Percentiles rank a stretch among this genome's conserved stretches.
Evolutionary conservation across 2,329 filamentous ascomycete species (phyloP).

Genomic region (Paecilomyces niveus): DNA sequence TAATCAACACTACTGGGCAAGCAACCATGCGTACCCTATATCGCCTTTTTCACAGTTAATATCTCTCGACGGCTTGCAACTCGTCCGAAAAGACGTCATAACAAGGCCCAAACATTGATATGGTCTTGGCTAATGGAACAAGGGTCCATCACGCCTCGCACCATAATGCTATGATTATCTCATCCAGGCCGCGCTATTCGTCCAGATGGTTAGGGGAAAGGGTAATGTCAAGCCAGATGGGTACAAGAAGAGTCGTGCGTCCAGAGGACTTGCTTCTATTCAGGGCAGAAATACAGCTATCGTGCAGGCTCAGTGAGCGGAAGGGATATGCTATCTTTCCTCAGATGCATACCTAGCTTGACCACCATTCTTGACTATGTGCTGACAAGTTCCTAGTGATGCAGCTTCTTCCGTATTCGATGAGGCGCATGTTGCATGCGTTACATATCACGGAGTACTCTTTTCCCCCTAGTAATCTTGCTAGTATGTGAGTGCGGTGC

Average conservation of each 20-base stretch:
- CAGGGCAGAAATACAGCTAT: neutral
- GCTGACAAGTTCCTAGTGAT: neutral
- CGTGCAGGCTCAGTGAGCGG: neutral
- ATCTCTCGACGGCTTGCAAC: too few relatives aligned
- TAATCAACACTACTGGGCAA: neutral
- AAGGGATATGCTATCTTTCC: neutral
- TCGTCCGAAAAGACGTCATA: too few relatives aligned
- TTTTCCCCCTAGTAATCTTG: too few relatives aligned
- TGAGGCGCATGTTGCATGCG: neutral
- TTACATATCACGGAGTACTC: neutral
- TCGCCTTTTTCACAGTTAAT: too few relatives aligned
- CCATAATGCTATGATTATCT: too few relatives aligned
- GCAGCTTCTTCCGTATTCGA: neutral
- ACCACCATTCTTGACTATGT: neutral
- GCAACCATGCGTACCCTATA: neutral
- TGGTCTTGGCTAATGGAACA: too few relatives aligned
- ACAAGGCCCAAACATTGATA: too few relatives aligned
- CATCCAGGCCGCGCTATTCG: too few relatives aligned
- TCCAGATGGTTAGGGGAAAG: too few relatives aligned
- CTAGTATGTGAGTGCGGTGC: too few relatives aligned
- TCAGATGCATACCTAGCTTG: neutral
- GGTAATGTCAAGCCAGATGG: neutral
- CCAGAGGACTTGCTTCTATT: neutral
- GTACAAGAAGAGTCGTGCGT: neutral
- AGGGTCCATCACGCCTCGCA: too few relatives aligned